Evolutionary conservation across 495 filamentous ascomycete species (phyloP), one percentile per base, ranked within the genome.

Genomic region (Neurospora africana): DNA sequence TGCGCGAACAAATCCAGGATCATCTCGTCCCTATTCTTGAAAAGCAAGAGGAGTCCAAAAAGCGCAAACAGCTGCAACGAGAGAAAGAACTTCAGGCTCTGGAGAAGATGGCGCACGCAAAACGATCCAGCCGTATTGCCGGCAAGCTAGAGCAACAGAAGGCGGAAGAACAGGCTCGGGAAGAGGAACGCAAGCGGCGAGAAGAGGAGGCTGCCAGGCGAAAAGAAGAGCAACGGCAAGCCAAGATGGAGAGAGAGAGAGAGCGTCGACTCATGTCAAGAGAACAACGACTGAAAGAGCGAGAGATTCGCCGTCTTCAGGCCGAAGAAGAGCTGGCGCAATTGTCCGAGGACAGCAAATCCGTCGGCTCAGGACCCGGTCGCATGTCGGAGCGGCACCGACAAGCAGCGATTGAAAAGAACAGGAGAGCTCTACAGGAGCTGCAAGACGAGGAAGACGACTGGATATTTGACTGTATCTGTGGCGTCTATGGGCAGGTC

Each of bases 391-490:
- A 94, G 73, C 89, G 94, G 36, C 89, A 93, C 75, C 84, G 92
- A 53, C 89, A 91, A 76, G 88, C 89, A 6, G 91, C 95, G 77
- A 89, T 94, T 72, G 92, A 93, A 72, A 89, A 86, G 79, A 91
- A 89, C 43, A 88, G 90, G 79, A 89, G 89, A 81, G 91, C 89
- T 40, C 80, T 97, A 40, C 87, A 90, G 68, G 88, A 92, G 68
- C 83, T 96, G 21, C 86, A 87, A 58, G 84, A 86, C 2, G 88
- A 94, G 76, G 91, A 95, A 68, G 92, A 93, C 15, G 88, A 95
- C 69, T 98, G 95, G 95, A 86, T 93, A 38, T 98, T 99, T 78
- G 95, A 98, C 77, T 99, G 95, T 80, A 87, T 91, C 17, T 99
- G 95, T 80, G 93, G 93, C 35, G 87, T 91, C 36, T 90, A 97